Percentiles rank a stretch among this genome's conserved stretches.
Evolutionary conservation across 768 basidiomycete species (phyloP).

Genomic region (Amanita subjunquillea): DNA sequence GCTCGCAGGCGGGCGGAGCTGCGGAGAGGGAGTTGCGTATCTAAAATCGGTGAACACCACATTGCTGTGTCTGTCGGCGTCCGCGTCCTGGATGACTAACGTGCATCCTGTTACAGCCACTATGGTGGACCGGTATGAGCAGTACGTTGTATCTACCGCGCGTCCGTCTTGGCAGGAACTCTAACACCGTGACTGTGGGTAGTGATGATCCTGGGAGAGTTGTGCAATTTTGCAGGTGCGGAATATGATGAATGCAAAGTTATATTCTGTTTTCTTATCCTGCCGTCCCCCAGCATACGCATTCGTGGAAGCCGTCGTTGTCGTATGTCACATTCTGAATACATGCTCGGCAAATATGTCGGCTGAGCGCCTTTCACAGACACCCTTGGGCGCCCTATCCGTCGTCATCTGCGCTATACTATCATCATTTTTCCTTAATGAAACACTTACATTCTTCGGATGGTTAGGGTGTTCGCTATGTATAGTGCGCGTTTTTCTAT

Average conservation of each 20-base stretch:
- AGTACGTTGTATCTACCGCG: conserved; percentile 31
- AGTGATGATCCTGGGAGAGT: conserved; percentile 90
- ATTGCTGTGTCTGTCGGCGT: conserved; percentile 1
- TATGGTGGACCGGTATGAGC: conserved; percentile 96
- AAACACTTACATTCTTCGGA: conserved; percentile 90
- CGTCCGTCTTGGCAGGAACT: conserved; percentile 1
- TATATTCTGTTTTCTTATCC: neutral
- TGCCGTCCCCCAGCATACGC: conserved; percentile 50
- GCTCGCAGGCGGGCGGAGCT: conserved; percentile 69
- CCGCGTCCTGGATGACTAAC: too few relatives aligned
- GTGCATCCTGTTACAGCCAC: conserved; percentile 27
- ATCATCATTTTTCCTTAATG: conserved; percentile 88
- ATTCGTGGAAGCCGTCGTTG: conserved; percentile 87
- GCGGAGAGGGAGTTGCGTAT: conserved; percentile 86
- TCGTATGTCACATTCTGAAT: conserved; percentile 39
- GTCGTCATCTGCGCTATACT: conserved; percentile 93
- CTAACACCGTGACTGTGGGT: neutral
- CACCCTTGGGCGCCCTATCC: conserved; percentile 91
- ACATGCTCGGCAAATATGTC: neutral
- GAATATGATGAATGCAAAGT: conserved; percentile 17
- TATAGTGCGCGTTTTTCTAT: conserved; percentile 47
- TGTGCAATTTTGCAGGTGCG: conserved; percentile 79
- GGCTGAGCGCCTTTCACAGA: conserved; percentile 28
- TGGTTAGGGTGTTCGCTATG: conserved; percentile 92
- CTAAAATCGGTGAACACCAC: conserved; percentile 64